Base-by-base conservation (phyloP, 306 rosid species). In the Prunus mume region DNA sequence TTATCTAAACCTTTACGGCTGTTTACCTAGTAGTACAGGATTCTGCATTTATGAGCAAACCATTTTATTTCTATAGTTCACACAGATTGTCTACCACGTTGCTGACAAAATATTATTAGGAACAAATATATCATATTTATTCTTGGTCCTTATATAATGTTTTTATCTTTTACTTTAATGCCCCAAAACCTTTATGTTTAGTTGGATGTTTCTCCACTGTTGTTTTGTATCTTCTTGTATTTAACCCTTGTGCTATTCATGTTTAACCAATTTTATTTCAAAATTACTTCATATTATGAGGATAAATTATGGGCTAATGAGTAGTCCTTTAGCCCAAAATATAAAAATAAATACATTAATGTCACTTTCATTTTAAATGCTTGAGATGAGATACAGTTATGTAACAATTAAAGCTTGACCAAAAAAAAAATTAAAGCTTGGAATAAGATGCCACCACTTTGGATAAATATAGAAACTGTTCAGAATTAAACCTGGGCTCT, bases 401-500 rank as follows among this genome's bases (percentile, higher is more conserved):
- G 43, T 34, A 34, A 34, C 43, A 34, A 34, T 34, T 34, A 34
- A 34, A 34, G 41, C 41, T 34, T 34, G 41, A 24, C 25, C 25
- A 24, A 24, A 24, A 24, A 24, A 24, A 24, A 24, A 34, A 34
- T 34, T 34, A 34, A 34, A 34, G 43, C 43, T 34, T 34, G 43
- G 43, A 28, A 70, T 18, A 17, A 28, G 47, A 70, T 28, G 34
- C 46, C 49, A 70, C 5, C 51, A 30, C 34, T 60, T 60, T 20
- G 38, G 45, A 54, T 25, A 9, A 14, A 43, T 17, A 43, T 22
- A 20, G 65, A 18, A 69, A 63, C 63, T 38, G 67, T 17, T 68
- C 65, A 76, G 76, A 80, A 79, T 24, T 80, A 79, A 69, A 92
- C 97, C 93, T 95, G 68, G 99, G 97, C 83, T 95, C 99, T 84